Percentiles rank a stretch among this genome's conserved stretches.
These are phyloP conservation scores for Penicillium canariense DNA, from an alignment of 495 filamentous ascomycete genomes.

Conservation along the genomic window DNA sequence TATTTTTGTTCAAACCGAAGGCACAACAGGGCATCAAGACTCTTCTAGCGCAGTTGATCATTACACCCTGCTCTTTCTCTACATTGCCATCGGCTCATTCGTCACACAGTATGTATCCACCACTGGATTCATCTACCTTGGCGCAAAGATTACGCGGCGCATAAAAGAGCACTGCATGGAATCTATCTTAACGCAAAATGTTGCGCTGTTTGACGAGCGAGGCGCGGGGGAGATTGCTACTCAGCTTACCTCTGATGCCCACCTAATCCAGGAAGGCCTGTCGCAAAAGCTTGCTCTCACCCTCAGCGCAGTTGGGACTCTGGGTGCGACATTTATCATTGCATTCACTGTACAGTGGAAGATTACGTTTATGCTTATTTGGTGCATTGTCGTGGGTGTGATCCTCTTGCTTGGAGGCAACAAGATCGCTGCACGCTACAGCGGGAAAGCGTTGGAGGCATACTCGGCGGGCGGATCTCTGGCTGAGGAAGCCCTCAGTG, in stretches of 20 bases:
- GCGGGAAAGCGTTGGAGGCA: not conserved
- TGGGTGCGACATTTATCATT: conserved; percentile 37
- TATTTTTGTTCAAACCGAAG: no score
- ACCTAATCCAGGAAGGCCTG: conserved; percentile 45
- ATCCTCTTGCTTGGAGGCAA: not conserved
- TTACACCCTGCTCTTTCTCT: no score
- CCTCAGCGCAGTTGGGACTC: conserved; percentile 29
- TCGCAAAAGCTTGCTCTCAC: conserved; percentile 34
- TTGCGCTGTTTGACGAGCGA: conserved; percentile 39
- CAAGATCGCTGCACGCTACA: not conserved
- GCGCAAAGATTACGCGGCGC: not conserved
- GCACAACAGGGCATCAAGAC: no score
- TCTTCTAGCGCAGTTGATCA: no score
- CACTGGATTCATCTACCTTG: no score
- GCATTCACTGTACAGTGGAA: conserved; percentile 37
- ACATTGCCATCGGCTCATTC: no score
- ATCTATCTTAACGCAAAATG: conserved; percentile 39
- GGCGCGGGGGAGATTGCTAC: conserved; percentile 38
- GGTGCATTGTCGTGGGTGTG: not conserved
- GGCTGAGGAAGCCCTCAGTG: not conserved
- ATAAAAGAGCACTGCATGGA: conserved; percentile 20
- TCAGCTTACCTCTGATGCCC: conserved; percentile 37
- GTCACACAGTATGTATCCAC: no score
- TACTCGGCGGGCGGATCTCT: not conserved
- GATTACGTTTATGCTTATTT: conserved; percentile 34